These are phyloP conservation scores for Alternaria sp. DNA, from an alignment of 2,329 filamentous ascomycete genomes.

Conservation along the genomic window DNA sequence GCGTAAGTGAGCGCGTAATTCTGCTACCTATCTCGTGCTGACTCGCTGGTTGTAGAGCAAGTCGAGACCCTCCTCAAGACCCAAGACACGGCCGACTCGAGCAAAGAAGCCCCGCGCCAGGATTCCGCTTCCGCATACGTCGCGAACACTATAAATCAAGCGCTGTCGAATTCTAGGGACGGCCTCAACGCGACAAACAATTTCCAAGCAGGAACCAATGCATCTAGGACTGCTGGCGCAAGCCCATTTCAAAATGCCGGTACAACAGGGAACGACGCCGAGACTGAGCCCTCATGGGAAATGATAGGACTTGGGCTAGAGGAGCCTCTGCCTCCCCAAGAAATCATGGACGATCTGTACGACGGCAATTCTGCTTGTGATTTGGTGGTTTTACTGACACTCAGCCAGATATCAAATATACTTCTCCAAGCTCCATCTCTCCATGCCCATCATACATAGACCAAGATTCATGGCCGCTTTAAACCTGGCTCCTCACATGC, in stretches of 20 bases:
- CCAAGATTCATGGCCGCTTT: constrained; percentile 87
- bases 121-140: constrained; percentile 44
- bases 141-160: constrained; percentile 41
- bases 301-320: constrained; percentile 83
- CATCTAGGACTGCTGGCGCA: constrained; percentile 27
- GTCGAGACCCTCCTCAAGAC: constrained; percentile 90
- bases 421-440: constrained; percentile 89
- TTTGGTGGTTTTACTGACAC: constrained; percentile 16
- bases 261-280: constrained; percentile 25
- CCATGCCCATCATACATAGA: constrained; percentile 87
- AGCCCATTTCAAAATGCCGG: constrained; percentile 29
- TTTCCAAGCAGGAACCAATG: constrained; percentile 15
- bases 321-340: constrained; percentile 79
- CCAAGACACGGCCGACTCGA: constrained; percentile 65
- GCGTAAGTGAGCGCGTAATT: constrained; percentile 66
- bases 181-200: constrained; percentile 27
- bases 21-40: constrained; percentile 15
- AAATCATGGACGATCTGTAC: constrained; percentile 86
- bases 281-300: constrained; percentile 76
- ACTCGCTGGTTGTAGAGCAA: constrained; percentile 69
- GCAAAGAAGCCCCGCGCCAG: constrained; percentile 33
- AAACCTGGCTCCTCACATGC: constrained; percentile 85
- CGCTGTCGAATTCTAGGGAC: constrained; percentile 31
- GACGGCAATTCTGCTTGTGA: constrained; percentile 30
- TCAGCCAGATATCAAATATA: constrained; percentile 76